phyloP scores from a whole-genome alignment of 805 yeast genomes.

The Candida chauliodis region DNA sequence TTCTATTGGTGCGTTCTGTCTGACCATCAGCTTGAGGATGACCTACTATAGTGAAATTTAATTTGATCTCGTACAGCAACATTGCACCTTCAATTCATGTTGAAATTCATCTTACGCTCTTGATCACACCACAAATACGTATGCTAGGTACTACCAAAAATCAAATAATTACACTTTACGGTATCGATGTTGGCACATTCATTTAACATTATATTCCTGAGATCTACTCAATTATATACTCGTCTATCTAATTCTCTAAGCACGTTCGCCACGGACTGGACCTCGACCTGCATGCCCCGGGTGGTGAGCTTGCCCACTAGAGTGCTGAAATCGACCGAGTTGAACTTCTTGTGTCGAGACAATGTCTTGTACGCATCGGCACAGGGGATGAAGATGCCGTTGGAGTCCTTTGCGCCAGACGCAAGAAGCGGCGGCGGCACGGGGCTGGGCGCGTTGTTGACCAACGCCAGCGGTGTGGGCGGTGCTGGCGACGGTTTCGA shows the following conservation, averaged over 20 bases:
- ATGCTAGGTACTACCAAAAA: too few species aligned
- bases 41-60: too few species aligned
- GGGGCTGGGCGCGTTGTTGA: slow-evolving; percentile 5
- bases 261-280: slow-evolving; percentile 83
- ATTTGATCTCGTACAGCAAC: too few species aligned
- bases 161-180: too few species aligned
- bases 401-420: slow-evolving; percentile 11
- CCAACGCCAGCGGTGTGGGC: too few species aligned
- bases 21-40: too few species aligned
- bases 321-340: slow-evolving; percentile 66
- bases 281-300: slow-evolving; percentile 87
- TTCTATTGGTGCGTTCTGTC: too few species aligned
- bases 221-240: slow-evolving; percentile 40
- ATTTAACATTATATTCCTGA: too few species aligned
- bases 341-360: slow-evolving; percentile 75
- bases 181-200: too few species aligned
- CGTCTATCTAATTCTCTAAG: slow-evolving; percentile 76
- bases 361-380: slow-evolving; percentile 87
- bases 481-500: slow-evolving; percentile 10
- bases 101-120: too few species aligned
- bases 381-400: slow-evolving; percentile 72
- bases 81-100: too few species aligned
- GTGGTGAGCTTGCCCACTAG: slow-evolving; percentile 74
- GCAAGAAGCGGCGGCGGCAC: slow-evolving; percentile 10
- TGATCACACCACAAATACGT: too few species aligned